phyloP scores from a whole-genome alignment of 2,329 filamentous ascomycete species.

The Aurifilum marmelostoma region DNA sequence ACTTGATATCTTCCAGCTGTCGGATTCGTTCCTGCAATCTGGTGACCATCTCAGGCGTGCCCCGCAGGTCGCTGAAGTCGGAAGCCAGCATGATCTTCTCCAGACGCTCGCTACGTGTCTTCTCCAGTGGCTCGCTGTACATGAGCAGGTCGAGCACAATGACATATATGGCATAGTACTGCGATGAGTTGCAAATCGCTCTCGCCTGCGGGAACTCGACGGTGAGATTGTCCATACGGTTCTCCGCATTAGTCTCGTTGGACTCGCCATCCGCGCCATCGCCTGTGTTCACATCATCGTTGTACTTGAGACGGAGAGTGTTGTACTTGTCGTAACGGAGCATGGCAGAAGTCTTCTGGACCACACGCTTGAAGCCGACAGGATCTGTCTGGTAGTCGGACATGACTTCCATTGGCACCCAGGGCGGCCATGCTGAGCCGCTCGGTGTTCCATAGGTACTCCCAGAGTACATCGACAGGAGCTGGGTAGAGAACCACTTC shows the following conservation, averaged over 20 bases:
- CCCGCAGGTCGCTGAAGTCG: slow-evolving; percentile 95
- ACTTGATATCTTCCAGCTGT: slow-evolving; percentile 94
- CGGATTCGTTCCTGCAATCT: slow-evolving; percentile 89
- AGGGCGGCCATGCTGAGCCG: slow-evolving; percentile 92
- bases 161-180: slow-evolving; percentile 98
- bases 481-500: slow-evolving; percentile 82
- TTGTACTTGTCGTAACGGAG: slow-evolving; percentile 98
- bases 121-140: slow-evolving; percentile 95
- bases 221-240: slow-evolving; percentile 93
- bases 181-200: slow-evolving; percentile 93
- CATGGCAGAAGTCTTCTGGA: slow-evolving; percentile 94
- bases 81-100: slow-evolving; percentile 99
- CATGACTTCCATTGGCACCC: slow-evolving; percentile 98
- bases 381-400: slow-evolving; percentile 93
- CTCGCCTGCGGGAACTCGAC: slow-evolving; percentile 94
- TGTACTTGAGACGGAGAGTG: slow-evolving; percentile 92
- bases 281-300: slow-evolving; percentile 78
- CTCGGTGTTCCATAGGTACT: slow-evolving; percentile 86
- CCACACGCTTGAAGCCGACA: slow-evolving; percentile 96
- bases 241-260: slow-evolving; percentile 62
- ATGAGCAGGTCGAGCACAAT: slow-evolving; percentile 95
- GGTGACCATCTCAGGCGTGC: slow-evolving; percentile 90
- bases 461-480: slow-evolving; percentile 91
- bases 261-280: slow-evolving; percentile 57
- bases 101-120: slow-evolving; percentile 91